A percentile compares a stretch with the other conserved stretches of the same genome.
Conservation (phyloP, 345 rosid species). For the Cardamine resedifolia region DNA sequence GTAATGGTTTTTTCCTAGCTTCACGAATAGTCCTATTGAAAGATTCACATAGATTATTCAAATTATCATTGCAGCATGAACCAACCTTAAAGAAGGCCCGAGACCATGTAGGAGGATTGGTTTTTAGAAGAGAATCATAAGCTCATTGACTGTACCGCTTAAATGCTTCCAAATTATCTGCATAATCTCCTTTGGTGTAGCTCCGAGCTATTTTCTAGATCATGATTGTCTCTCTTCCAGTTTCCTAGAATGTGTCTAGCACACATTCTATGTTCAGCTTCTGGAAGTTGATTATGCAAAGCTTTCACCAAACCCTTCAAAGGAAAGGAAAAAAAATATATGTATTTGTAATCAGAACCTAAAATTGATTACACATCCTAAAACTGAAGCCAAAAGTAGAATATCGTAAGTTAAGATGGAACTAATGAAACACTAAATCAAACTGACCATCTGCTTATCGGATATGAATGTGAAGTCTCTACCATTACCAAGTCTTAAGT, state of each 20-base stretch:
- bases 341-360: too few species aligned
- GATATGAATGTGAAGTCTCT: too few species aligned
- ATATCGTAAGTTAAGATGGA: too few species aligned
- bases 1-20: background rate
- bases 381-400: too few species aligned
- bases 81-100: background rate
- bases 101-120: background rate
- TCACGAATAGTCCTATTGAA: background rate
- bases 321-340: too few species aligned
- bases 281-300: background rate
- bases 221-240: background rate
- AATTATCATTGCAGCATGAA: background rate
- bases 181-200: background rate
- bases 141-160: background rate
- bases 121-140: background rate
- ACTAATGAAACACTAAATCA: too few species aligned
- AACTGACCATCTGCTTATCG: too few species aligned
- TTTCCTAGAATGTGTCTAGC: background rate
- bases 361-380: too few species aligned
- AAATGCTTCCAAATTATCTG: background rate
- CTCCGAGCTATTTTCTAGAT: background rate
- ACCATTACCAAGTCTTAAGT: too few species aligned
- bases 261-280: background rate
- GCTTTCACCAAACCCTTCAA: background rate
- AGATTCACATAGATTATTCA: background rate